Evolutionary conservation across 331 rosid species (phyloP), one percentile per base, ranked within the genome.

Genomic region (Phaseolus coccineus): DNA sequence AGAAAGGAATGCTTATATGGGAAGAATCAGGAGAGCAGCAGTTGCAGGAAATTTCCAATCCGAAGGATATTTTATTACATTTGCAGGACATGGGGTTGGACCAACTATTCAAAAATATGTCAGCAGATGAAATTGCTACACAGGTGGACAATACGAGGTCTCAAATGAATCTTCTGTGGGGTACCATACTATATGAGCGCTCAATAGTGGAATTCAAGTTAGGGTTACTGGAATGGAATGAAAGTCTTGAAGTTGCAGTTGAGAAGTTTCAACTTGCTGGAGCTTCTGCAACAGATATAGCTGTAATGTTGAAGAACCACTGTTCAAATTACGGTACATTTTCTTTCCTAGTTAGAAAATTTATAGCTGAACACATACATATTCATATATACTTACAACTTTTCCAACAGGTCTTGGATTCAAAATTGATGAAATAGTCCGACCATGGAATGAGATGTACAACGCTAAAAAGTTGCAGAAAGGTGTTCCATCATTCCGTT

Each of bases 121-220:
- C 95, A 59, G 73, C 73, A 37, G 79, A 85, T 74, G 95, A 94
- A 85, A 84, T 85, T 66, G 80, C 85, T 71, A 84, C 86, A 28
- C 91, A 79, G 77, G 91, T 77, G 51, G 86, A 84, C 77, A 83
- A 72, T 74, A 86, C 87, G 92, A 91, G 92, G 78, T 91, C 92
- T 62, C 96, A 87, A 80, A 92, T 95, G 71, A 88, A 91, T 83
- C 87, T 91, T 77, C 64, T 90, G 53, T 95, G 97, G 97, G 98
- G 97, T 33, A 91, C 97, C 51, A 87, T 95, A 93, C 87, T 95
- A 12, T 95, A 91, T n/a, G 97, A 95, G 77, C 93, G 97, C 67
- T 95, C 98, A 0, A 86, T 91, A 16, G 84, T 92, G 84, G 98
- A 95, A 80, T 92, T 87, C 83, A 95, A 87, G 79, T 57, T 91